Conservation (phyloP, 768 basidiomycete genomes). For the Hygrocybe punicea region DNA sequence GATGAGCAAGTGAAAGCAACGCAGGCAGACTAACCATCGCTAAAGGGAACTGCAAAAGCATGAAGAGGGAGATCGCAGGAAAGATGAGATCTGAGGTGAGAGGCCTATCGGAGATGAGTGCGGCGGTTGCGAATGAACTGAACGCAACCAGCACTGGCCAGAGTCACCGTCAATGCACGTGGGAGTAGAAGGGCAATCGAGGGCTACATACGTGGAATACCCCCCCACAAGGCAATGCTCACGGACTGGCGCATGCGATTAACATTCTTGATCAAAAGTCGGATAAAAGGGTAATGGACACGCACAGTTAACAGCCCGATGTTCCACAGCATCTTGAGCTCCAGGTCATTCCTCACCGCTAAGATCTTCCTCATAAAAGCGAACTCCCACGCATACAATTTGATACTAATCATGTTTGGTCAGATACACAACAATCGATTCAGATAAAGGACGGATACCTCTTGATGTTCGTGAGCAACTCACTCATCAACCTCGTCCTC, state of each 20-base stretch:
- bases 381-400: slow-evolving; percentile 93
- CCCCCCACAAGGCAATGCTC: too few species aligned
- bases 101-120: slow-evolving; percentile 56
- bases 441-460: slow-evolving; percentile 41
- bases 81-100: slow-evolving; percentile 91
- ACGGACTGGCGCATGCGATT: too few species aligned
- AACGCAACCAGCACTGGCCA: slow-evolving; percentile 72
- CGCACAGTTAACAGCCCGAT: slow-evolving; percentile 73
- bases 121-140: slow-evolving; percentile 75
- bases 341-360: slow-evolving; percentile 77
- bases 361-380: slow-evolving; percentile 78
- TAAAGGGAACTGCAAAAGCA: slow-evolving; percentile 82
- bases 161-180: slow-evolving; percentile 31
- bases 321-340: slow-evolving; percentile 75
- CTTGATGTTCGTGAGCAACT: slow-evolving; percentile 89
- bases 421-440: not conserved
- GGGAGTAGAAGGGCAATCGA: too few species aligned
- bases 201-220: too few species aligned
- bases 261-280: too few species aligned
- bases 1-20: not conserved
- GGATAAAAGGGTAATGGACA: slow-evolving; percentile 2
- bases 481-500: slow-evolving; percentile 84
- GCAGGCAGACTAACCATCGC: slow-evolving; percentile 56
- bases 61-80: slow-evolving; percentile 90
- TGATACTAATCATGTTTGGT: slow-evolving; percentile 54